Evolutionary conservation across 2,329 filamentous ascomycete species (phyloP), one percentile per base, ranked within the genome.

Genomic region (Talaromyces piceae): DNA sequence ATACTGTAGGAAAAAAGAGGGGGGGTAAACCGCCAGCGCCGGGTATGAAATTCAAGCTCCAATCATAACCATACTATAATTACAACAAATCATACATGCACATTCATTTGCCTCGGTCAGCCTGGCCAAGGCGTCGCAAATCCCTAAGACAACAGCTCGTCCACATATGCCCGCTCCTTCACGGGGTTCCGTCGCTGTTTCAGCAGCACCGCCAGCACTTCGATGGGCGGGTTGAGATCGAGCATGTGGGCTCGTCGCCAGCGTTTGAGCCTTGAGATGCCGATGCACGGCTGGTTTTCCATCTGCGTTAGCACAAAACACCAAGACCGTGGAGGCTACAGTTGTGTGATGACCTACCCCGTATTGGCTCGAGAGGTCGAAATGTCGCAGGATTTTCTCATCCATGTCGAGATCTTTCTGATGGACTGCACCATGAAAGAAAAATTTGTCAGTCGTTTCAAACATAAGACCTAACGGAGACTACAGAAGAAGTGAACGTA

Each of bases 311-410:
- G 30, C 30, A 31, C 16, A 9, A 4, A 3, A 18, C 20, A 18
- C 33, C n/a, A n/a, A n/a, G n/a, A 8, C 12, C 13, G 33, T 18
- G 16, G 9, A 9, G 33, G 8, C 16, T 37, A 37, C 8, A 13
- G 18, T 18, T 7, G 13, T 8, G 16, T 46, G 2, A 25, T 5
- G n/a, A 82, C 87, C 74, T 81, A 95, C 90, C 51, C 93, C 93
- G 67, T 88, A 98, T 62, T 95, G 88, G 54, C 81, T 88, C 63
- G 85, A 93, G 58, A 95, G 86, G 67, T 98, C 93, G 70, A 93
- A 98, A 66, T 95, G 88, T 56, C 91, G 77, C 61, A 97, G 70
- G 23, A 97, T 82, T 75, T 91, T 95, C 76, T 97, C 91, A 51
- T 86, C 77, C 43, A 87, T 58, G 9, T 76, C 78, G 59, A 97